Evolutionary conservation across 352 stramenopile genomes (phyloP), one percentile per base, ranked within the genome.

Genomic region (Phytophthora pinifolia): DNA sequence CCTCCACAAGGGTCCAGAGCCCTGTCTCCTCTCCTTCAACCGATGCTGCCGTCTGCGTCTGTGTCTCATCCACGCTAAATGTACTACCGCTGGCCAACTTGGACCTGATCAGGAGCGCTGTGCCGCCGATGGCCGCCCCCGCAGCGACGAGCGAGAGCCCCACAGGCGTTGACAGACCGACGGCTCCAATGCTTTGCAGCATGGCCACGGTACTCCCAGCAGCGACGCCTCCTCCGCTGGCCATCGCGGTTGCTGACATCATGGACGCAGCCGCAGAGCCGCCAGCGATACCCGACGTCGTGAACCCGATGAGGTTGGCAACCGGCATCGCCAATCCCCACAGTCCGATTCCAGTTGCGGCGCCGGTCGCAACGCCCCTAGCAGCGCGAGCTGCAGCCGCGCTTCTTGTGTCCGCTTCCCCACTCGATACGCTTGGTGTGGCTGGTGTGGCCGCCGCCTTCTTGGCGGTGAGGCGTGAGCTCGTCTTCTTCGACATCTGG

Each of bases 221-320:
- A 6, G 67, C 66, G 4, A 87, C 70, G n/a, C 65, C 66, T 5
- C 79, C 79, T 15, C 76, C 79, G 33, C 58, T 70, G n/a, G 70
- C 67, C 15, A 84, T 44, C 17, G 78, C 76, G 15, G 76, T 67
- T 7, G 62, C 34, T 20, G 78, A 84, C 76, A 89, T 89, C 72
- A 76, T 79, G 6, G 56, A 45, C 15, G 72, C 79, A 33, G 76
- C 79, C 0, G 59, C 65, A 6, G 71, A 83, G 8, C 65, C 71
- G 13, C 59, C 36, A 13, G 67, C 65, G 41, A 87, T 82, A 15
- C 76, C 72, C 12, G 41, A 59, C 14, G 66, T 42, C 8, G 37
- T 47, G 55, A 85, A 85, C 17, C 76, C 76, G 17, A 85, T 50
- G 7, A 58, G 12, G 8, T 67, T 74, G 35, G 34, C 64, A 6